Base-by-base conservation (phyloP, 1,139 yeast genomes). In the Taiozyma sp. region DNA sequence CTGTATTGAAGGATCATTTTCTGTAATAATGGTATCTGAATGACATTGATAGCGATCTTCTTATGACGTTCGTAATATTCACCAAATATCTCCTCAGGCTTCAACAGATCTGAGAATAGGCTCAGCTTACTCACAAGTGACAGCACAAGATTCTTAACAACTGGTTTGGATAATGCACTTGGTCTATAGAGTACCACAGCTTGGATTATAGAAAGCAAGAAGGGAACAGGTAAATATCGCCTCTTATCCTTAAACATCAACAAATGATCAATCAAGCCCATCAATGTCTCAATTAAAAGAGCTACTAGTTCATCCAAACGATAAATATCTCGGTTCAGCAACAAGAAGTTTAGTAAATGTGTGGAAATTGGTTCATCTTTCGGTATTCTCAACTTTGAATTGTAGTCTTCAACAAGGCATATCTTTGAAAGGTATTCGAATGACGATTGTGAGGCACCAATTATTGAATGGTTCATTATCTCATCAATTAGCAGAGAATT, bases 381-480 rank as follows among this genome's bases (percentile, higher is more conserved):
- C 0, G 54, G 47, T 3, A 80, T 65, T 13, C 53, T 54, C 30
- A 79, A 70, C 16, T 58, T 65, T 14, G 68, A 71, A 24, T 64
- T 58, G 3, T 59, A 71, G 4, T 61, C 57, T 4, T 76, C 60
- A 22, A 73, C 70, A 7, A 82, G 63, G 46, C 76, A 70, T 3
- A 83, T 72, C 47, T 75, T 76, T 22, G 78, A 71, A 16, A 85
- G 67, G 52, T 74, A 77, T 24, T 74, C 75, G 53, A 85, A 64
- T 1, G 84, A 74, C 0, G 84, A 70, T 43, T 76, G 57, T 2
- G 65, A 55, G 44, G 79, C 67, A 1, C 90, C 90, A 19, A 76
- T 75, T 4, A 84, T 67, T 13, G 65, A 67, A 53, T 71, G 73
- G 7, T 60, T 53, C 41, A 70, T 57, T 8, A 77, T 57, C 4